Percentiles rank a stretch among this genome's conserved stretches.
These are phyloP conservation scores for Arabis alpina DNA, from an alignment of 345 rosid genomes.

Conservation along the genomic window DNA sequence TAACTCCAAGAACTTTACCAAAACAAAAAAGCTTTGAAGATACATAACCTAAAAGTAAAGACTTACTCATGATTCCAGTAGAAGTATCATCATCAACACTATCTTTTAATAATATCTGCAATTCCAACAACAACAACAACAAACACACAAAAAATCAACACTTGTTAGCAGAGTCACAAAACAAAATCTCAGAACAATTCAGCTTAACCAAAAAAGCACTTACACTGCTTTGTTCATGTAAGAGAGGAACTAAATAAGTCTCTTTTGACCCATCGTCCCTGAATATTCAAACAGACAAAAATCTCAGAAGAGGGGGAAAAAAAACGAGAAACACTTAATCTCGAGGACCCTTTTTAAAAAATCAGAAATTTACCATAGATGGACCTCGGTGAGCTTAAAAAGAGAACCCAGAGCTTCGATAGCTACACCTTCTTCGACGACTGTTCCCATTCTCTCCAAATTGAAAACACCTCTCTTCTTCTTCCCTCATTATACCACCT, in stretches of 20 bases:
- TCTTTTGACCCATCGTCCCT: conserved; percentile 67
- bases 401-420: conserved; percentile 71
- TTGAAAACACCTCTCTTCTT: too few relatives aligned
- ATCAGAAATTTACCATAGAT: conserved; percentile 54
- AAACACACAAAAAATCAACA: background rate
- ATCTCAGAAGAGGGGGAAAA: background rate
- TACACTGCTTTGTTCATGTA: conserved; percentile 42
- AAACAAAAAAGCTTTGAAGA: background rate
- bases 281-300: conserved; percentile 31
- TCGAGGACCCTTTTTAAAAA: too few relatives aligned
- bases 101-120: conserved; percentile 44
- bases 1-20: background rate
- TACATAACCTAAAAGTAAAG: conserved; percentile 1
- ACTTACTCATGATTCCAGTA: conserved; percentile 24
- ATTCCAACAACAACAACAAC: conserved; percentile 2
- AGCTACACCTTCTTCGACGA: conserved; percentile 47
- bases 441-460: conserved; percentile 25
- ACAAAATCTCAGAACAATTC: background rate
- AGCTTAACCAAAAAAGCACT: conserved; percentile 27
- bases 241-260: conserved; percentile 39
- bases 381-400: conserved; percentile 72
- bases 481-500: too few relatives aligned
- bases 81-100: conserved; percentile 36
- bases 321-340: background rate
- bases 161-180: background rate